Evolutionary conservation across 2,329 filamentous ascomycete genomes (phyloP), one percentile per base, ranked within the genome.

Genomic region (Pseudogymnoascus pannorum): DNA sequence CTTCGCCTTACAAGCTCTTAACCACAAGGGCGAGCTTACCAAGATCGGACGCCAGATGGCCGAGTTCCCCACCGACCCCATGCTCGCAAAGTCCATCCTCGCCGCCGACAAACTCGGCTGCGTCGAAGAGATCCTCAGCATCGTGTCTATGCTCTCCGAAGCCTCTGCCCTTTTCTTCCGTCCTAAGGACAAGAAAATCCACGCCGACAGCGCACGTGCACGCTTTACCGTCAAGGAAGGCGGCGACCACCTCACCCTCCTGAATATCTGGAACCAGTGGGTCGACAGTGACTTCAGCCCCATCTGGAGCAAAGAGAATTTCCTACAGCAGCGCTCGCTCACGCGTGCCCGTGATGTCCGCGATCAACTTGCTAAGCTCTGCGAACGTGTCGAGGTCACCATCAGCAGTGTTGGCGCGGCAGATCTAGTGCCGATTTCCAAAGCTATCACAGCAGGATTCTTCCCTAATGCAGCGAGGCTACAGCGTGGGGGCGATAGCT

Each of bases 221-320:
- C 85, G 93, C 1, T 97, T 97, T 75, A 96, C 91, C 0, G 80
- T 93, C 72, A 91, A 91, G 68, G 92, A 95, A 64, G 92, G 92
- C 35, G 94, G 94, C 42, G 94, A 99, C 72, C 90, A 96, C 69
- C 73, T 94, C 4, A 92, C 91, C 0, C 82, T 96, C 1, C 84
- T 97, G 57, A 96, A 96, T 70, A 88, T 99, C 68, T 99, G 88
- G 86, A 93, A 94, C 69, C 90, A 96, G 73, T 99, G 92, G 89
- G 90, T 92, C 1, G 93, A 97, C 71, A 87, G 85, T 57, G 93
- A 96, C 74, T 99, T 91, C 75, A 90, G 85, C 58, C 87, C 85
- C 60, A 85, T 95, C 51, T 99, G 92, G 92, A 80, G 90, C 0
- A 87, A 87, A 57, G 93, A 97, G 75, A 97, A 97, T 73, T 99